Evolutionary conservation across 352 stramenopile species (phyloP).

Genomic region (Pythium angustatum): DNA sequence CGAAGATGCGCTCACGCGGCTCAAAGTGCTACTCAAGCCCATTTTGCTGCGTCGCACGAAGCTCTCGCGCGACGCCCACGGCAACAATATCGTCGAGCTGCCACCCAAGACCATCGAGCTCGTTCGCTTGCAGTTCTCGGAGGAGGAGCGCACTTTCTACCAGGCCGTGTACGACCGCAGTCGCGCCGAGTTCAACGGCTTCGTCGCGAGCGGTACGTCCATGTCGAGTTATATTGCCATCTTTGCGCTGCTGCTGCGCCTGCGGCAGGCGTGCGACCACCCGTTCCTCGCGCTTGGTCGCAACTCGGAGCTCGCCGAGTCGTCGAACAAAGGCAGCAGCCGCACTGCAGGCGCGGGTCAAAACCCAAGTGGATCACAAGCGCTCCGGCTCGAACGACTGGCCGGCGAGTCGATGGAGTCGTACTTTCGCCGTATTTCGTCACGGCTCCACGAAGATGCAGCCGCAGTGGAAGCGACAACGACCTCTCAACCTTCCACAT

Average conservation of each 20-base stretch:
- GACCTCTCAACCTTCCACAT: constrained; percentile 1
- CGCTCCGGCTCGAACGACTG: constrained; percentile 46
- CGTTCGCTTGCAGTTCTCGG: constrained; percentile 69
- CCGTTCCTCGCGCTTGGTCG: constrained; percentile 83
- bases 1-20: constrained; percentile 51
- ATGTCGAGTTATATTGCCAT: constrained; percentile 88
- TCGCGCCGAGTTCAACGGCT: constrained; percentile 88
- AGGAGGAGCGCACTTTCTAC: constrained; percentile 84
- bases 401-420: constrained; percentile 50
- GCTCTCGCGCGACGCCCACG: constrained; percentile 59
- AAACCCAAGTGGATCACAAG: constrained; percentile 10
- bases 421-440: constrained; percentile 66
- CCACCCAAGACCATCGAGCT: constrained; percentile 72
- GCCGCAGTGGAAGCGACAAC: constrained; percentile 23
- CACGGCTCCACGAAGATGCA: constrained; percentile 52
- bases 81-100: constrained; percentile 68
- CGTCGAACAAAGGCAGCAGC: background rate
- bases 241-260: constrained; percentile 82
- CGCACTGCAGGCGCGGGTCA: background rate
- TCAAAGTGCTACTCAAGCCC: constrained; percentile 70
- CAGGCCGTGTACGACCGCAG: constrained; percentile 82
- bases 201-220: constrained; percentile 70
- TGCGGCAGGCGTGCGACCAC: constrained; percentile 91
- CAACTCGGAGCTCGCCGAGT: constrained; percentile 49
- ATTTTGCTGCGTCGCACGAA: constrained; percentile 89